Evolutionary conservation across 2,329 filamentous ascomycete species (phyloP), one percentile per base, ranked within the genome.

Genomic region (Fusarium tricinctum): DNA sequence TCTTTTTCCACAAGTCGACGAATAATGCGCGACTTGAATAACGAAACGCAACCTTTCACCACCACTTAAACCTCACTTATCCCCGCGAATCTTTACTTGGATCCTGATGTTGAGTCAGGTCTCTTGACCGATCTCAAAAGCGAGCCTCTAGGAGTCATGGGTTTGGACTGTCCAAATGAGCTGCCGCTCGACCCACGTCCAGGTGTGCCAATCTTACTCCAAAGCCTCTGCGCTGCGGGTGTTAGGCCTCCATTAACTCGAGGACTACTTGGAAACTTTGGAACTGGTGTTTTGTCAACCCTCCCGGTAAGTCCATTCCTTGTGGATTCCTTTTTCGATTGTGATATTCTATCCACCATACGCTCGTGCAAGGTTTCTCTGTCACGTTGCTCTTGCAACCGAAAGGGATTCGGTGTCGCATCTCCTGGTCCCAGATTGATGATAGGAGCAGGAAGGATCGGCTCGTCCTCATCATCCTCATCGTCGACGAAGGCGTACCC

Each of bases 401-500:
- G 89, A 78, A 98, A 98, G 0, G 93, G 94, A 68, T 91, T 97
- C 1, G 87, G 96, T 1, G 87, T 87, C n/a, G 86, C 78, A 73
- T 89, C 85, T 15, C 86, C 85, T 12, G 85, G 81, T 2, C 88
- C 86, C 9, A 92, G 81, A 54, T 89, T 80, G 73, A 91, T 84
- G 65, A 81, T 67, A n/a, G 82, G 79, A 45, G 76, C 64, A 14
- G 73, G 39, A 12, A 43, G 38, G 9, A 54, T 23, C 7, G 55
- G n/a, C 9, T 78, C 73, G 3, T 75, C 71, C 17, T 82, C 81
- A 17, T 84, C 86, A 40, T 87, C 84, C 48, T 91, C 92, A 58
- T 97, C 93, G 71, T 97, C 94, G 35, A 99, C 94, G 79, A 97
- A 98, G 0, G 93, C 88, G 77, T 97, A 99, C 2, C 96, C 96